phyloP scores from a whole-genome alignment of 2,329 filamentous ascomycete species.

The Aspergillus proliferans region DNA sequence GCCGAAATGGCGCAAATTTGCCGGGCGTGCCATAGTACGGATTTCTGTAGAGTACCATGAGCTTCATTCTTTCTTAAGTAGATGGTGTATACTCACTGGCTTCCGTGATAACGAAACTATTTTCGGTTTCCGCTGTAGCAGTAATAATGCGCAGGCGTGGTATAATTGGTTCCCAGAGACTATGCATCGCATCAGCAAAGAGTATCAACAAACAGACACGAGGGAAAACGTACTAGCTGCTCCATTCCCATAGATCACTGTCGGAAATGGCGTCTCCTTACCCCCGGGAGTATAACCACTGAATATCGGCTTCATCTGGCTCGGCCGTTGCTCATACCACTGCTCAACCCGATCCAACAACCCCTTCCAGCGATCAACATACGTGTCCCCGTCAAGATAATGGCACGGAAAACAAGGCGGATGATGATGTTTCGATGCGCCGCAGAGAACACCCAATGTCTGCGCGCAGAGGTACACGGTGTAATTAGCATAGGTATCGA shows the following conservation, averaged over 20 bases:
- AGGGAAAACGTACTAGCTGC: conserved; percentile 16
- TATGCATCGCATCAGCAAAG: conserved; percentile 1
- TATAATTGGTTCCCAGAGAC: conserved; percentile 33
- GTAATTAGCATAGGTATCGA: conserved; percentile 48
- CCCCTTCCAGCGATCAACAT: conserved; percentile 31
- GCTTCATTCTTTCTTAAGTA: background rate
- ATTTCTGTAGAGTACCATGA: conserved; percentile 19
- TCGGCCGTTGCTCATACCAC: conserved; percentile 33
- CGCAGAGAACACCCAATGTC: conserved; percentile 36
- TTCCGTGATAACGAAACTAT: conserved; percentile 15
- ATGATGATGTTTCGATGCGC: conserved; percentile 7
- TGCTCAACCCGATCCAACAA: conserved; percentile 37
- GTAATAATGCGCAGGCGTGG: conserved; percentile 23
- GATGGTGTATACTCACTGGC: conserved; percentile 12
- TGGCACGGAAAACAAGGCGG: conserved; percentile 9
- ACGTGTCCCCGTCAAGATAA: conserved; percentile 14
- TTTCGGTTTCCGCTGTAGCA: conserved; percentile 27
- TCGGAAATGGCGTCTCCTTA: conserved; percentile 18
- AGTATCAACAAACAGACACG: background rate
- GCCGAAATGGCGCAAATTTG: conserved; percentile 44
- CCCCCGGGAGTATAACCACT: conserved; percentile 12
- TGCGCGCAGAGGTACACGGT: conserved; percentile 46
- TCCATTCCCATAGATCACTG: conserved; percentile 21
- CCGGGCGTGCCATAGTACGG: conserved; percentile 44
- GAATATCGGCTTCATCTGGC: conserved; percentile 23